phyloP scores from a whole-genome alignment of 2,329 filamentous ascomycete genomes.

The Penicillium sp. region DNA sequence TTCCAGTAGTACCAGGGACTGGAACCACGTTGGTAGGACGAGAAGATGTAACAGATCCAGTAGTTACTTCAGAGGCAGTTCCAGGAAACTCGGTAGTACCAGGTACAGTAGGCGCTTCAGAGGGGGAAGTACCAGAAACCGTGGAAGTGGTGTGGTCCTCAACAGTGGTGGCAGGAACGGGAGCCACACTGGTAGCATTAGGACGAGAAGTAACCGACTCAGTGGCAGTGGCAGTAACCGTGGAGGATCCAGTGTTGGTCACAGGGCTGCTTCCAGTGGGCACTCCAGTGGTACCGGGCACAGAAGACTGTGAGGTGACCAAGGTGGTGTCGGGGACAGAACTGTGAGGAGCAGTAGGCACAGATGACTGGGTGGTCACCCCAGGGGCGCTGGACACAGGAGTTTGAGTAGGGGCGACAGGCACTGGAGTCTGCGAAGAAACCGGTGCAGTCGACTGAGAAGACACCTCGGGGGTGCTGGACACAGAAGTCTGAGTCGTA shows the following conservation, averaged over 20 bases:
- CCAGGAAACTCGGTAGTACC: not conserved
- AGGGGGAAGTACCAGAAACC: not conserved
- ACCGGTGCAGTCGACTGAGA: not conserved
- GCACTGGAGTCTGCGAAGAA: not conserved
- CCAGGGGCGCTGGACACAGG: not conserved
- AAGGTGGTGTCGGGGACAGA: not conserved
- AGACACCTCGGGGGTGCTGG: not conserved
- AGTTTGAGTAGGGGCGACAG: not conserved
- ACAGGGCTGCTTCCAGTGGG: not conserved
- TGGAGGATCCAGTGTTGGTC: not conserved
- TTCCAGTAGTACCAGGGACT: not conserved
- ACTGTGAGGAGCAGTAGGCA: not conserved
- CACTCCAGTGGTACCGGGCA: not conserved
- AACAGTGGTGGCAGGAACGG: not conserved
- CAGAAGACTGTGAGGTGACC: not conserved
- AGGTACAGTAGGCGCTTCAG: not conserved
- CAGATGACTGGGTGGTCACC: not conserved
- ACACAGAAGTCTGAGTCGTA: not conserved
- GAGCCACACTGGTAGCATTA: not conserved
- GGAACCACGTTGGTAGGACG: slow-evolving; percentile 1
- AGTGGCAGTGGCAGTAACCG: not conserved
- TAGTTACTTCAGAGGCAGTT: not conserved
- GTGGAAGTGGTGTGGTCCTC: not conserved
- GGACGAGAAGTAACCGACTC: not conserved
- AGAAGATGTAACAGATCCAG: not conserved